Evolutionary conservation across 2,329 filamentous ascomycete genomes (phyloP).

Genomic region (Cercospora nicotianae): DNA sequence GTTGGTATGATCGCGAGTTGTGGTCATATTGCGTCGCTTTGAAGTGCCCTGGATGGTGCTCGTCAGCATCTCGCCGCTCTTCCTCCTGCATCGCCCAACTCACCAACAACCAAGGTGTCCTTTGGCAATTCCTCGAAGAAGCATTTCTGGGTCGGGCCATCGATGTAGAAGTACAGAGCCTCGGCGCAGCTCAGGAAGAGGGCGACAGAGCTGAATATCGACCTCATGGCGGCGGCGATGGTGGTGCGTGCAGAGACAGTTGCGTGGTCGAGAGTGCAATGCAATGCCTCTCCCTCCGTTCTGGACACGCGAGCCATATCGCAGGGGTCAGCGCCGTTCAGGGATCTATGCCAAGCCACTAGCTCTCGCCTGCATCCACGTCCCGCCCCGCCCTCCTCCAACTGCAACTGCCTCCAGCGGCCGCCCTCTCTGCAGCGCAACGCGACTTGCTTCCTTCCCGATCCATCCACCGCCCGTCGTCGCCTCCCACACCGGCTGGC

Average conservation of each 20-base stretch:
- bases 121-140: slow-evolving; percentile 98
- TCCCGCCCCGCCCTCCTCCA: not conserved
- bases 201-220: slow-evolving; percentile 30
- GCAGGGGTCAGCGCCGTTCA: slow-evolving; percentile 8
- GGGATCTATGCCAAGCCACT: slow-evolving; percentile 6
- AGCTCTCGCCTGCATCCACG: not conserved
- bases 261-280: not conserved
- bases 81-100: slow-evolving; percentile 28
- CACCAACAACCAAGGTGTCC: slow-evolving; percentile 90
- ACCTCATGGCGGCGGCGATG: slow-evolving; percentile 30
- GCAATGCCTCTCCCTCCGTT: slow-evolving; percentile 3
- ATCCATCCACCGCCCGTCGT: not conserved
- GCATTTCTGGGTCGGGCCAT: slow-evolving; percentile 82
- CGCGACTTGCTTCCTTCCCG: not conserved
- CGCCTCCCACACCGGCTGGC: not conserved
- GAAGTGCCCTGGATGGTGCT: slow-evolving; percentile 66
- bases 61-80: not conserved
- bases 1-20: slow-evolving; percentile 64
- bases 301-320: slow-evolving; percentile 15
- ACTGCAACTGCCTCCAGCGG: not conserved
- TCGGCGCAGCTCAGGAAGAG: slow-evolving; percentile 61
- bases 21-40: slow-evolving; percentile 81
- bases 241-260: not conserved
- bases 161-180: slow-evolving; percentile 94
- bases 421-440: not conserved